phyloP scores from a whole-genome alignment of 106 monocot genomes.

The Acanthochlamys bracteata region DNA sequence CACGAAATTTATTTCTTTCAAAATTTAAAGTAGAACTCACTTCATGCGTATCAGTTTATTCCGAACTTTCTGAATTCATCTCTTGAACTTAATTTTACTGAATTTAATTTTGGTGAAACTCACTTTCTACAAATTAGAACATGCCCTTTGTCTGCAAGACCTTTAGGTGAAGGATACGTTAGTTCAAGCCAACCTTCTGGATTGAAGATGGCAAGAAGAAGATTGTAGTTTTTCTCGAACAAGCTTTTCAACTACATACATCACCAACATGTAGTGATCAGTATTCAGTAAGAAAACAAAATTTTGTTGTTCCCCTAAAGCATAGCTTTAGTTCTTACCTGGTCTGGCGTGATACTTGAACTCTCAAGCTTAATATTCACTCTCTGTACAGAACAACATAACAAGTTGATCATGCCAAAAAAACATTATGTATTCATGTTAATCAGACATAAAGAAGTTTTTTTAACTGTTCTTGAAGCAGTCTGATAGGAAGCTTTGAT shows the following conservation, averaged over 20 bases:
- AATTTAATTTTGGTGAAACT: too few relatives aligned
- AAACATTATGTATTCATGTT: neutral
- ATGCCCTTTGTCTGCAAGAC: too few relatives aligned
- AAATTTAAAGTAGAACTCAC: neutral
- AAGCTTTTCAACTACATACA: slow-evolving; percentile 54
- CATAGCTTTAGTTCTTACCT: slow-evolving; percentile 29
- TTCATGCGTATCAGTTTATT: too few relatives aligned
- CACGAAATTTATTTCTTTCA: neutral
- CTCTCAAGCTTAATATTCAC: slow-evolving; percentile 69
- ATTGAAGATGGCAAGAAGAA: slow-evolving; percentile 84
- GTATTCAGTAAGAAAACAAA: too few relatives aligned
- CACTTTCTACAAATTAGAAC: too few relatives aligned
- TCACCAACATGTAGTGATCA: too few relatives aligned
- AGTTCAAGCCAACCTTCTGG: slow-evolving; percentile 97
- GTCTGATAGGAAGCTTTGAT: slow-evolving; percentile 66
- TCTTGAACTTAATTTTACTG: too few relatives aligned
- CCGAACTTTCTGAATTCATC: too few relatives aligned
- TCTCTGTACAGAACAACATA: slow-evolving; percentile 38
- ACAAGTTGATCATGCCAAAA: neutral
- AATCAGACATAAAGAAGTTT: neutral
- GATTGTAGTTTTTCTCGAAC: slow-evolving; percentile 79
- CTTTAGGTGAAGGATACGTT: slow-evolving; percentile 57
- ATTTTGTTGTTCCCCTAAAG: too few relatives aligned
- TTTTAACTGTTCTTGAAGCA: slow-evolving; percentile 56
- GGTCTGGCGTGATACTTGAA: slow-evolving; percentile 64